Percentiles rank a stretch among this genome's conserved stretches.
Conservation (phyloP, 1,284 basidiomycete genomes). For the Ganoderma resinaceum region DNA sequence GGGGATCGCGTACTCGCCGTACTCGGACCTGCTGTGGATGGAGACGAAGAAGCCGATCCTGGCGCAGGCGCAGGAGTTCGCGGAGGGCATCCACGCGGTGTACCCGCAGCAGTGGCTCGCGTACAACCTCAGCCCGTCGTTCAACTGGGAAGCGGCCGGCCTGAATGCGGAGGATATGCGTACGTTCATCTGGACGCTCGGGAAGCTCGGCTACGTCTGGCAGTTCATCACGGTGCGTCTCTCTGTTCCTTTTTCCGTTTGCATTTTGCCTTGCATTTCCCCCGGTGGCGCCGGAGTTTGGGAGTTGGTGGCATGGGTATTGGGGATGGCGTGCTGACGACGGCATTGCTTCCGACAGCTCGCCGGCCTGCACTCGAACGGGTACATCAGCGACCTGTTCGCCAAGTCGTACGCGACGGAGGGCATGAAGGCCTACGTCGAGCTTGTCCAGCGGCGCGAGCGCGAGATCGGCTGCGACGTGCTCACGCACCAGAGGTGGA, state of each 20-base stretch:
- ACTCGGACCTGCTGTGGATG: constrained; percentile 96
- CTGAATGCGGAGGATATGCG: constrained; percentile 88
- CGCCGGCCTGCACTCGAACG: constrained; percentile 96
- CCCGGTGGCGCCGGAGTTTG: neutral
- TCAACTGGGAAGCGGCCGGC: constrained; percentile 95
- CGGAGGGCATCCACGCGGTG: constrained; percentile 83
- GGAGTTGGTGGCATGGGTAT: neutral
- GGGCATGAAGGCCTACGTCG: constrained; percentile 92
- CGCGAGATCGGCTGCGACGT: constrained; percentile 92
- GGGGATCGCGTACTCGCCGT: constrained; percentile 91
- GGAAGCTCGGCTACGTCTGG: constrained; percentile 94
- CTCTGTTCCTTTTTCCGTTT: neutral
- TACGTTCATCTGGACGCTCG: constrained; percentile 92
- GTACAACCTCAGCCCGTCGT: constrained; percentile 93
- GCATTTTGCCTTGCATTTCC: neutral
- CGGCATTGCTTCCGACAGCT: constrained; percentile 60
- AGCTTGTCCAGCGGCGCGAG: constrained; percentile 86
- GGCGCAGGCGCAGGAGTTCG: constrained; percentile 93
- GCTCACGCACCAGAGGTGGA: constrained; percentile 95
- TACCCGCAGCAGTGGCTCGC: constrained; percentile 92
- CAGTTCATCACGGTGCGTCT: constrained; percentile 94
- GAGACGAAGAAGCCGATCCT: constrained; percentile 99
- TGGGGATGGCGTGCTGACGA: constrained; percentile 2
- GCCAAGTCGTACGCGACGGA: constrained; percentile 89
- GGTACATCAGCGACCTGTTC: constrained; percentile 95